Evolutionary conservation across 495 filamentous ascomycete species (phyloP).

Genomic region (Penicillium riverlandense): DNA sequence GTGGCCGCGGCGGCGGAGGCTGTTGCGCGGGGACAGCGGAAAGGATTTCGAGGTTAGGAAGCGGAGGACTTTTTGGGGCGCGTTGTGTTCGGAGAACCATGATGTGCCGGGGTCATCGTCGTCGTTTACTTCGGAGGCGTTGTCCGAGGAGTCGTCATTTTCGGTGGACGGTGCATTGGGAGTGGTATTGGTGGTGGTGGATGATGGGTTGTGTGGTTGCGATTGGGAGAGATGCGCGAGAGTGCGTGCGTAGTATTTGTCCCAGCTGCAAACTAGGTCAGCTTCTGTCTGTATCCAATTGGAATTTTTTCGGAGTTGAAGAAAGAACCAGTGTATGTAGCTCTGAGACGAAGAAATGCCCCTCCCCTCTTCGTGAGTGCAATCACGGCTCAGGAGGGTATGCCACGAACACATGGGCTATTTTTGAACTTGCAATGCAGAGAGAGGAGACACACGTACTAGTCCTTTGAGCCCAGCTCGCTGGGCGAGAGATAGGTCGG

Average conservation of each 20-base stretch:
- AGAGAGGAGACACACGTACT: slow-evolving; percentile 20
- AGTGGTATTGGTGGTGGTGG: neutral
- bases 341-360: too few species aligned
- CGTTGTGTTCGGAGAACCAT: slow-evolving; percentile 48
- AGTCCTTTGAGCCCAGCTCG: slow-evolving; percentile 48
- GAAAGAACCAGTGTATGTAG: too few species aligned
- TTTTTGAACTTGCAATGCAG: too few species aligned
- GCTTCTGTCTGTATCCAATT: neutral
- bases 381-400: too few species aligned
- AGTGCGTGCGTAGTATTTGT: slow-evolving; percentile 40
- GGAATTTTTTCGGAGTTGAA: too few species aligned
- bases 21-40: slow-evolving; percentile 27
- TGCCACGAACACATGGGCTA: too few species aligned
- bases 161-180: neutral
- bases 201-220: neutral
- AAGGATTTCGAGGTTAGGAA: slow-evolving; percentile 34
- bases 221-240: slow-evolving; percentile 27
- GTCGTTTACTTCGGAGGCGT: slow-evolving; percentile 19
- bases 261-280: slow-evolving; percentile 27
- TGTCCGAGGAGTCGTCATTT: slow-evolving; percentile 6
- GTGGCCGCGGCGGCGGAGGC: slow-evolving; percentile 4
- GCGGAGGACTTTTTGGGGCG: slow-evolving; percentile 40
- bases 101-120: slow-evolving; percentile 43
- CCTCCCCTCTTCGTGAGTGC: too few species aligned
- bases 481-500: slow-evolving; percentile 43